Base-by-base conservation (phyloP, 1,284 basidiomycete genomes). In the Mycena citricolor region DNA sequence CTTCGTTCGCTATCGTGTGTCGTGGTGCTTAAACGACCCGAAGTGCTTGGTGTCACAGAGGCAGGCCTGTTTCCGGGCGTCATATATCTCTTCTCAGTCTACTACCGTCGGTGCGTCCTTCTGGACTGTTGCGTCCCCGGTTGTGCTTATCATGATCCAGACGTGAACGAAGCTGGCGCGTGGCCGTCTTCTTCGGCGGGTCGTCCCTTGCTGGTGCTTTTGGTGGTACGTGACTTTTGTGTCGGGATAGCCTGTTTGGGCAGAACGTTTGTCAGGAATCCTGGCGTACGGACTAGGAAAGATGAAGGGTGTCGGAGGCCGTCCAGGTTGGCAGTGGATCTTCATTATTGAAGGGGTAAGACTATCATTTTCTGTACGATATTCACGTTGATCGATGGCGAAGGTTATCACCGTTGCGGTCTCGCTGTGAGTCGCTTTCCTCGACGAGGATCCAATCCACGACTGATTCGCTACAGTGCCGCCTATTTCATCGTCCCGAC, bases 41-140 rank as follows among this genome's bases (percentile, higher is more conserved):
- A 38, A 79, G 76, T 79, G 31, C 66, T 81, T 3, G 79, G 78
- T 17, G 65, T 65, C 4, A 69, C 74, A 0, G 78, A 81, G 60
- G 76, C 77, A 5, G 78, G 50, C 5, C 51, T 81, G 28, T 81
- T 82, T 55, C 79, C 79, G 4, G 81, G 80, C n/a, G 69, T 73
- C 3, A 68, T 81, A 11, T 83, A 76, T 54, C 57, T 82, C 2
- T 81, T 84, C 54, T 79, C 76, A 8, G 71, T 80, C 17, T 85
- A 79, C 54, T 84, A 84, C 54, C 63, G 70, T 44, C 60, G 71
- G 77, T 64, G 55, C 54, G 52, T 40, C n/a, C n/a, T 14, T 4
- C 16, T 12, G 8, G 23, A 24, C 4, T 30, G 23, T 44, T 14
- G 4, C 31, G 11, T 22, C 32, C 8, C 13, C 40, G 8, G 12